These are phyloP conservation scores for Hemileccinum impolitum DNA, from an alignment of 768 basidiomycete species.

Conservation along the genomic window DNA sequence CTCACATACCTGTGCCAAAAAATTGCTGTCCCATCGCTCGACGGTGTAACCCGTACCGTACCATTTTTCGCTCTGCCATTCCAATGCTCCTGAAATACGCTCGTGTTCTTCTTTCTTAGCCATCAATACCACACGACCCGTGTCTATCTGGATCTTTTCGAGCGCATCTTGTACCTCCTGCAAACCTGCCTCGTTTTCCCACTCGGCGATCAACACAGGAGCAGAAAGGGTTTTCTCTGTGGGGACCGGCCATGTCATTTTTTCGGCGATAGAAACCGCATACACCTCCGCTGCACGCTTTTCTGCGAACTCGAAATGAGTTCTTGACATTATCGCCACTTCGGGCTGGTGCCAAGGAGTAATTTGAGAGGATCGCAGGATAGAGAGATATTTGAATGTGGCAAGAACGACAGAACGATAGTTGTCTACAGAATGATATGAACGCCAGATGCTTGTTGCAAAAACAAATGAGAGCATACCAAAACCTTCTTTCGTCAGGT, in stretches of 20 bases:
- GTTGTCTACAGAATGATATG: slow-evolving; percentile 43
- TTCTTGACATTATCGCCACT: slow-evolving; percentile 62
- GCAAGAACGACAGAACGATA: slow-evolving; percentile 67
- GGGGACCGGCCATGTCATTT: slow-evolving; percentile 81
- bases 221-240: slow-evolving; percentile 70
- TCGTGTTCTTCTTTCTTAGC: slow-evolving; percentile 64
- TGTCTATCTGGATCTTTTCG: slow-evolving; percentile 51
- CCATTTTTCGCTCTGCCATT: slow-evolving; percentile 83
- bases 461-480: slow-evolving; percentile 43
- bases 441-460: background rate
- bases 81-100: slow-evolving; percentile 45
- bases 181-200: slow-evolving; percentile 52
- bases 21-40: slow-evolving; percentile 61
- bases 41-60: slow-evolving; percentile 88
- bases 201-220: slow-evolving; percentile 69
- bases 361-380: slow-evolving; percentile 60
- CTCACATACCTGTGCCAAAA: slow-evolving; percentile 49
- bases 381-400: slow-evolving; percentile 74
- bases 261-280: slow-evolving; percentile 69
- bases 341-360: slow-evolving; percentile 75
- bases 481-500: slow-evolving; percentile 84
- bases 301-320: slow-evolving; percentile 84
- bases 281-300: slow-evolving; percentile 79
- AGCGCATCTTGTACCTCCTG: slow-evolving; percentile 60
- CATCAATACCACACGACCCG: slow-evolving; percentile 73